Base-by-base conservation (phyloP, 2,329 filamentous ascomycete genomes). In the Apiospora malaysiana region DNA sequence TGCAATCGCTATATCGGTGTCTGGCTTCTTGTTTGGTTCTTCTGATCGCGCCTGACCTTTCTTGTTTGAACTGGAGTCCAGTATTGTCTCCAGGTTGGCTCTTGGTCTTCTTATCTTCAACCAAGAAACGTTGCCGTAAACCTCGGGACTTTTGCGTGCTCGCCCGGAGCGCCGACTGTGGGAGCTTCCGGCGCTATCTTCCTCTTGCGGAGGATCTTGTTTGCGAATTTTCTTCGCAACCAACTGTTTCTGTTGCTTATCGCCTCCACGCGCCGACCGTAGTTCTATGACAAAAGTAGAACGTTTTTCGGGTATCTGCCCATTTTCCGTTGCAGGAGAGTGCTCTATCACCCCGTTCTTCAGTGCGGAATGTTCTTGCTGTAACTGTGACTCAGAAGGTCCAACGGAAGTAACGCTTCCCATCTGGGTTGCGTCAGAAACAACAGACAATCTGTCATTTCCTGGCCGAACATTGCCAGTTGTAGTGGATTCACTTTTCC, bases 71-170 rank as follows among this genome's bases (percentile, higher is more conserved):
- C 16, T 21, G 3, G 18, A 40, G 56, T 63, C 32, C 32, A 40
- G 32, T 5, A 37, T 40, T 63, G 56, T 40, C 18, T 63, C 32
- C 32, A 63, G 18, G 9, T 63, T 18, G n/a, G 56, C 18, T 6
- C 12, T 63, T 9, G 27, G 18, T 23, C 56, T 63, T 68, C 51
- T 69, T 56, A 45, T 65, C 70, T 73, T 75, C n/a, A 51, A 37
- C 68, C 66, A 71, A 4, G 27, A 70, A 4, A 76, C 68, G 9
- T 73, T 37, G 21, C 69, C 68, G 40, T 72, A 72, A 18, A 71
- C 69, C 21, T 77, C 73, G 27, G 68, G 71, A 45, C 73, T 70
- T 51, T 73, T 71, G 16, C 71, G 74, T n/a, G 45, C 66, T 25
- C 70, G 72, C 21, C 68, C 71, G 42, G 76, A 74, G 25, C 68